These are phyloP conservation scores for Phyllosticta citribraziliensis DNA, from an alignment of 2,329 filamentous ascomycete genomes.

Conservation along the genomic window DNA sequence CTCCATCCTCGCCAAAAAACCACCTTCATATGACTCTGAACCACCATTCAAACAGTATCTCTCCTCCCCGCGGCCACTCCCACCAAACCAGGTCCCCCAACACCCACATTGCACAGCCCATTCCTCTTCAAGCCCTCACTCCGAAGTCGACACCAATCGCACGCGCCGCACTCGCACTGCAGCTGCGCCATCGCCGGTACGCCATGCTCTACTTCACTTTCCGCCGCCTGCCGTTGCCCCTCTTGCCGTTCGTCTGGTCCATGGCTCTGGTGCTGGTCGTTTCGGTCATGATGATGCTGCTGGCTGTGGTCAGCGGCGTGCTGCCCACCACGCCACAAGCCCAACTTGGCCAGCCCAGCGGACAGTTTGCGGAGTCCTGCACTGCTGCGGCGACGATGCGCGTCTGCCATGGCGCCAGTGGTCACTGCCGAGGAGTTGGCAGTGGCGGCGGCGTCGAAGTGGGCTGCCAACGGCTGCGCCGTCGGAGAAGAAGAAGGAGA, in stretches of 20 bases:
- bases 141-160: slow-evolving; percentile 1
- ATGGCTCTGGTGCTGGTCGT: background rate
- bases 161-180: slow-evolving; percentile 5
- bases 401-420: too few relatives aligned
- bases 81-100: background rate
- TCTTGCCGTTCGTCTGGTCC: background rate
- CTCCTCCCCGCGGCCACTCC: background rate
- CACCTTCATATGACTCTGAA: too few relatives aligned
- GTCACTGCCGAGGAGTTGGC: background rate
- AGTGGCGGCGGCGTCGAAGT: background rate
- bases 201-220: background rate
- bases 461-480: background rate
- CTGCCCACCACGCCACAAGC: background rate
- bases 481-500: background rate
- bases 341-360: background rate
- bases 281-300: background rate
- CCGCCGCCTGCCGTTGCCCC: background rate
- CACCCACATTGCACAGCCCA: slow-evolving; percentile 1
- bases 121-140: slow-evolving; percentile 1
- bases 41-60: slow-evolving; percentile 1
- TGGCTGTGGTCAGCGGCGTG: background rate
- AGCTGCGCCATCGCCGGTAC: background rate
- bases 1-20: too few relatives aligned
- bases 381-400: background rate
- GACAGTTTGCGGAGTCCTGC: background rate